Conservation (phyloP, 371 early-diverging fungal genomes). For the Apophysomyces variabilis region DNA sequence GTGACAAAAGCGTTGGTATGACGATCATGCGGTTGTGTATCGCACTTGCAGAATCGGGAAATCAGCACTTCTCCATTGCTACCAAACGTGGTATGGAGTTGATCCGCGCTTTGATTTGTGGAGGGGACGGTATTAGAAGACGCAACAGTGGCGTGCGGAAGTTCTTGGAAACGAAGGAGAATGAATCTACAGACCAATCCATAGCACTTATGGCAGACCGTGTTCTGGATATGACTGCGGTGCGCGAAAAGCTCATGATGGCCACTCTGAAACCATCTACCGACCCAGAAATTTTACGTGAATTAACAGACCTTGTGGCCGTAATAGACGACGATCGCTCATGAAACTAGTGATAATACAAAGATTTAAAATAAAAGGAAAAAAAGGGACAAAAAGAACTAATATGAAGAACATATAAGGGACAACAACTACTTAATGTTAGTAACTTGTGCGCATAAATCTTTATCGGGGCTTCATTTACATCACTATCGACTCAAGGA, state of each 20-base stretch:
- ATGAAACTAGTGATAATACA: neutral
- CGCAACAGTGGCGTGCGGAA: constrained; percentile 14
- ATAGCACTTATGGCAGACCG: constrained; percentile 31
- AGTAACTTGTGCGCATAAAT: no score
- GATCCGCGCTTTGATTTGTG: constrained; percentile 43
- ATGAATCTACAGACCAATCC: constrained; percentile 22
- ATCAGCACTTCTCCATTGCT: constrained; percentile 41
- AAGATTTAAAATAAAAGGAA: neutral
- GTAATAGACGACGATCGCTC: constrained; percentile 44
- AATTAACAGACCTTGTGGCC: constrained; percentile 44
- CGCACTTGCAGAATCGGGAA: constrained; percentile 56
- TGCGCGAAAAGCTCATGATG: constrained; percentile 47
- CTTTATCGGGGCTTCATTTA: no score
- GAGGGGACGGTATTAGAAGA: constrained; percentile 42
- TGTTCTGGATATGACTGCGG: constrained; percentile 42
- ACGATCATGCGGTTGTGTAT: constrained; percentile 56
- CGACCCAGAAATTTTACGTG: constrained; percentile 46
- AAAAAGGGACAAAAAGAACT: no score
- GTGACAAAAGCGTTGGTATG: constrained; percentile 48
- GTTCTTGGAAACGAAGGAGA: constrained; percentile 11
- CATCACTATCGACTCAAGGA: no score
- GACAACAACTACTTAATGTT: no score
- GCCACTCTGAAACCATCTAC: constrained; percentile 50
- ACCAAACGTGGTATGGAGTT: constrained; percentile 51
- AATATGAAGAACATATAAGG: no score